phyloP scores from a whole-genome alignment of 2,329 filamentous ascomycete genomes.

The Neofusicoccum parvum region DNA sequence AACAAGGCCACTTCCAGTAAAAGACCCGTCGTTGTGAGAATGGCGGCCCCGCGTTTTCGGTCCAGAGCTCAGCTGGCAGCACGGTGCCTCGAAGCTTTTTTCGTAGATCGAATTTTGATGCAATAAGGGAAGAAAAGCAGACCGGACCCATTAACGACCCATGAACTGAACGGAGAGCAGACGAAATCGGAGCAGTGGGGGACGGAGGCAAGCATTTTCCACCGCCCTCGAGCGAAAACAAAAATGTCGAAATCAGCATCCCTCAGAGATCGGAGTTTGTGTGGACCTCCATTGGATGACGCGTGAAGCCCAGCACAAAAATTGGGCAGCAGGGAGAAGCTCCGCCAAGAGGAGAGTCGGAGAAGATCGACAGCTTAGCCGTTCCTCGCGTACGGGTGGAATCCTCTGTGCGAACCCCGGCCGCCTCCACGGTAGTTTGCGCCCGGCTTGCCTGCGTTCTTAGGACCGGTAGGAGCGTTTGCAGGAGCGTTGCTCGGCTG shows the following conservation, averaged over 20 bases:
- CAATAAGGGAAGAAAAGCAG: neutral
- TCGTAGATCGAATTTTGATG: slow-evolving; percentile 3
- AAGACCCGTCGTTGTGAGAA: neutral
- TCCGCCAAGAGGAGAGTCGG: neutral
- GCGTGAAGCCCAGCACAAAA: neutral
- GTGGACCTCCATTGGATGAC: neutral
- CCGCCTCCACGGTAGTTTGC: slow-evolving; percentile 93
- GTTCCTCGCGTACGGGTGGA: slow-evolving; percentile 67
- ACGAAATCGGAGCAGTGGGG: neutral
- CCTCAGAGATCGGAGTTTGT: neutral
- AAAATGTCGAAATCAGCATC: neutral
- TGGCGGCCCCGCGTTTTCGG: neutral
- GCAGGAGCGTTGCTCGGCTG: slow-evolving; percentile 58
- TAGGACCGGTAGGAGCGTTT: slow-evolving; percentile 90
- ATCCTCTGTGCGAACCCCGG: slow-evolving; percentile 71
- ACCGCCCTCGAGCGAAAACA: neutral
- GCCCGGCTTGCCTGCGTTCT: slow-evolving; percentile 89
- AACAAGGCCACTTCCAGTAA: neutral
- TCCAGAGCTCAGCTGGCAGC: neutral
- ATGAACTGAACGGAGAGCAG: neutral
- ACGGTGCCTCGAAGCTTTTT: neutral
- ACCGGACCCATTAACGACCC: neutral
- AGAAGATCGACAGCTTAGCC: slow-evolving; percentile 7
- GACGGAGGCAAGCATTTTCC: neutral
- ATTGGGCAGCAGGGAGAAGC: neutral